Evolutionary conservation across 805 yeast genomes (phyloP), one percentile per base, ranked within the genome.

Genomic region (Torulaspora microellipsoides): DNA sequence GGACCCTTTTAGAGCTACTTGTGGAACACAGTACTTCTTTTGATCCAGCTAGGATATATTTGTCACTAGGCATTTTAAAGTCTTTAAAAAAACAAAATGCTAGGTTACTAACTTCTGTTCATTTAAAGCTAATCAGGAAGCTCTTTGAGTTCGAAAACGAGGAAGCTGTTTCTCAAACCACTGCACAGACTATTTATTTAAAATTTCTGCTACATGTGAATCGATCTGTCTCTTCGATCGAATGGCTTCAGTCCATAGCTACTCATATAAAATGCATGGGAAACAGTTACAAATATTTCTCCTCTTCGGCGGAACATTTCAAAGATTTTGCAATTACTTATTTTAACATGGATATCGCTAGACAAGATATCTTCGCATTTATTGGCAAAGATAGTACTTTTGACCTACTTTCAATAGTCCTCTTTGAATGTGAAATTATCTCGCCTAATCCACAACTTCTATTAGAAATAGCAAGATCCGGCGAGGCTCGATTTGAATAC

Each of bases 1-100:
- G 42, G 10, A 36, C 27, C 42, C 45, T 75, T 50, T 59, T 85
- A 27, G 62, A 62, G 9, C 72, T 77, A 2, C 60, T 87, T 33
- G 70, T 66, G 20, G 71, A 71, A 8, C 57, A 71, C 15, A 71
- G 73, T 34, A 71, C 75, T 8, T 64, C 80, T 0, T 87, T 78
- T 64, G 95, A 81, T 49, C 87, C 89, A 3, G 78, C 88, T 0
- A 76, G 85, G 59, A 71, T 83, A 2, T 84, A 78, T 48, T 58
- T 83, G 3, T 53, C 78, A 1, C 58, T 68, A 25, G 95, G 93
- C 4, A 49, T 86, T 10, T 54, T 75, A 8, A 52, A 65, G n/a
- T 89, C 85, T 1, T 62, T 83, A 17, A 52, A 60, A 13, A 59
- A 54, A 8, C 30, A 34, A 1, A 38, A 3, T 14, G 42, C 15